A percentile compares a stretch with the other conserved stretches of the same genome.
phyloP scores from a whole-genome alignment of 108 stramenopile genomes.

The Pseudonitzschia multiseries region DNA sequence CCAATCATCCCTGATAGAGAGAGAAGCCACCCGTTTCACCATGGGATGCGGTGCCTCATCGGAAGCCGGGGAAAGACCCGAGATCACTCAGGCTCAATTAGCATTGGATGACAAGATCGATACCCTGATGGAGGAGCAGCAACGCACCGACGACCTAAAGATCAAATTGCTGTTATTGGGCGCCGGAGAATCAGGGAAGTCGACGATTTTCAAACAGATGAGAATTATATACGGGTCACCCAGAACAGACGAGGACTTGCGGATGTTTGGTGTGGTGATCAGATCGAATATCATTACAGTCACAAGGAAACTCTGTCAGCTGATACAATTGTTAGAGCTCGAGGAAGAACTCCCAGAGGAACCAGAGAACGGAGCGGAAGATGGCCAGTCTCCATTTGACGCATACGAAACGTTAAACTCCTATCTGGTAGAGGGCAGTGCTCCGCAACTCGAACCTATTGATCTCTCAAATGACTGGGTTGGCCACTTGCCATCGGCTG shows the following conservation, averaged over 20 bases:
- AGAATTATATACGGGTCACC: conserved; percentile 74
- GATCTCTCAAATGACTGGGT: conserved; percentile 78
- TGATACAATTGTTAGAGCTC: conserved; percentile 60
- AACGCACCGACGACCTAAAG: conserved; percentile 65
- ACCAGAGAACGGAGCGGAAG: conserved; percentile 39
- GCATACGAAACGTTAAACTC: conserved; percentile 60
- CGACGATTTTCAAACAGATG: conserved; percentile 97
- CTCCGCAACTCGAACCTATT: conserved; percentile 32
- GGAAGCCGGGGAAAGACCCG: conserved; percentile 21
- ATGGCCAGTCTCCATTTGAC: conserved; percentile 62
- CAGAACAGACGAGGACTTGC: conserved; percentile 71
- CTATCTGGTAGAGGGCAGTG: conserved; percentile 76
- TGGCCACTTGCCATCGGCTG: conserved; percentile 80
- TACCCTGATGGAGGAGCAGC: conserved; percentile 43
- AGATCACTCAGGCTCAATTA: conserved; percentile 37
- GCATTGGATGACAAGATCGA: conserved; percentile 49
- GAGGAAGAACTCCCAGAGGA: conserved; percentile 70
- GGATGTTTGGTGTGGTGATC: conserved; percentile 86
- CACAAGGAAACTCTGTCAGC: conserved; percentile 70
- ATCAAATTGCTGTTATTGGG: conserved; percentile 98
- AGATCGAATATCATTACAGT: conserved; percentile 80
- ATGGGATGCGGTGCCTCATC: conserved; percentile 60
- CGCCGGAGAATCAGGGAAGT: conserved; percentile 98
- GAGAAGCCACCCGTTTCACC: conserved; percentile 9
- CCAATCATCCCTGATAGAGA: not conserved